Base-by-base conservation (phyloP, 1,284 basidiomycete genomes). In the Fomitopsis pinicola region DNA sequence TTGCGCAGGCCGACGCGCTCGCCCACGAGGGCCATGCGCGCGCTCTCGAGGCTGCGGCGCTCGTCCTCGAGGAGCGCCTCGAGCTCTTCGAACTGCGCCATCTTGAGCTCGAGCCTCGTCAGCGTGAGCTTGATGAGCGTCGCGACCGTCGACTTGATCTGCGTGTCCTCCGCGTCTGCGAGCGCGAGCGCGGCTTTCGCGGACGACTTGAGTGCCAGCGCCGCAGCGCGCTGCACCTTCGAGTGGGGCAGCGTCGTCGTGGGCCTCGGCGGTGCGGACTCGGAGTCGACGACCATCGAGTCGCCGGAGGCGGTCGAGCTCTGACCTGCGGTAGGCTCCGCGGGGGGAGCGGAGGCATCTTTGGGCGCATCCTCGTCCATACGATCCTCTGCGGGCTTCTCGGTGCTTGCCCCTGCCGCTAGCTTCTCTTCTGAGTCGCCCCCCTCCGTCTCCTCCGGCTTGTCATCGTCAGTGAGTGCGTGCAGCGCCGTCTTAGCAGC, bases 51-150 rank as follows among this genome's bases (percentile, higher is more conserved):
- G 40, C 82, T 77, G 63, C 85, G 82, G 48, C 91, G 80, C 75
- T 98, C 95, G 61, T 92, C 88, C 73, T 97, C 95, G 48, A 98
- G 79, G 22, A 94, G 79, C 57, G 91, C 88, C 73, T 98, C 95
- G 58, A 98, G 80, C 72, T 93, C 88, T 73, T 97, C 95, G 71
- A 97, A 97, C 73, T 95, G 91, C 3, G 83, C 77, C 83, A 95
- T 91, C 81, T 98, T 97, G 64, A 96, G 80, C 73, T 98, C 95
- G 55, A 99, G 86, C 75, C 98, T 98, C 19, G 88, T 89, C 53
- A 98, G 81, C 61, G 97, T 97, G 35, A 97, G 85, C 70, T 95
- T 91, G 75, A 98, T 92, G 61, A 98, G 83, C 55, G 89, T 85
- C 1, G 91, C 87, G 22, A 98, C 87, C 26, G 96, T 86, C 57